phyloP scores from a whole-genome alignment of 257 asterid species.

The Buddleja alternifolia region DNA sequence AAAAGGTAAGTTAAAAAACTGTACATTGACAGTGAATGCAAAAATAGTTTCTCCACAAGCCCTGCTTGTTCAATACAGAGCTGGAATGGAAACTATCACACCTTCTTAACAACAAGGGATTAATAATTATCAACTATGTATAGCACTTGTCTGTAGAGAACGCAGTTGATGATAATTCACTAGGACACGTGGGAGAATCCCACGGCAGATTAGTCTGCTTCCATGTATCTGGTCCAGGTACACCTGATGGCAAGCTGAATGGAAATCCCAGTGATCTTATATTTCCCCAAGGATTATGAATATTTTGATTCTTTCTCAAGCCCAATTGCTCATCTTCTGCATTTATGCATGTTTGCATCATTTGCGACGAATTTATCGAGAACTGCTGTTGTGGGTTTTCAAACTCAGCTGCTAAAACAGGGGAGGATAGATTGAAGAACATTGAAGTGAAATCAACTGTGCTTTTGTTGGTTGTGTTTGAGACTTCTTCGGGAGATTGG shows the following conservation, averaged over 20 bases:
- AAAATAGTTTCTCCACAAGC: constrained; percentile 33
- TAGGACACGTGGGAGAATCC: constrained; percentile 71
- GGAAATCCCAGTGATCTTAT: constrained; percentile 57
- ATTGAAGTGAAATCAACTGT: constrained; percentile 42
- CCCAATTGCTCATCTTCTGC: constrained; percentile 29
- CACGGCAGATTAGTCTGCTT: constrained; percentile 43
- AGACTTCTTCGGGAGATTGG: constrained; percentile 40
- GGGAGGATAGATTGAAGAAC: constrained; percentile 34
- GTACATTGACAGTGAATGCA: constrained; percentile 31
- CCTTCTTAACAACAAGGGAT: constrained; percentile 13
- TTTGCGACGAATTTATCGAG: constrained; percentile 42
- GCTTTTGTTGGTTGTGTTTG: constrained; percentile 35
- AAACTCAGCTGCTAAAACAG: constrained; percentile 6
- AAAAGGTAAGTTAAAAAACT: not conserved
- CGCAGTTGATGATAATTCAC: constrained; percentile 62
- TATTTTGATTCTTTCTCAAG: constrained; percentile 22
- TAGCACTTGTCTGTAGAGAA: constrained; percentile 56
- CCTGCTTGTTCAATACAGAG: constrained; percentile 30
- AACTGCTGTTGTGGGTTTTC: constrained; percentile 45
- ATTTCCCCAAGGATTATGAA: constrained; percentile 39
- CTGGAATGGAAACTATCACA: constrained; percentile 25
- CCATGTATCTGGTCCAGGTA: constrained; percentile 28
- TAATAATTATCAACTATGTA: constrained; percentile 20
- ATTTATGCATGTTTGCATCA: constrained; percentile 30
- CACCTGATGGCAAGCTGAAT: constrained; percentile 43